These are phyloP conservation scores for Rubia peregrina DNA, from an alignment of 305 asterid genomes.

Conservation along the genomic window DNA sequence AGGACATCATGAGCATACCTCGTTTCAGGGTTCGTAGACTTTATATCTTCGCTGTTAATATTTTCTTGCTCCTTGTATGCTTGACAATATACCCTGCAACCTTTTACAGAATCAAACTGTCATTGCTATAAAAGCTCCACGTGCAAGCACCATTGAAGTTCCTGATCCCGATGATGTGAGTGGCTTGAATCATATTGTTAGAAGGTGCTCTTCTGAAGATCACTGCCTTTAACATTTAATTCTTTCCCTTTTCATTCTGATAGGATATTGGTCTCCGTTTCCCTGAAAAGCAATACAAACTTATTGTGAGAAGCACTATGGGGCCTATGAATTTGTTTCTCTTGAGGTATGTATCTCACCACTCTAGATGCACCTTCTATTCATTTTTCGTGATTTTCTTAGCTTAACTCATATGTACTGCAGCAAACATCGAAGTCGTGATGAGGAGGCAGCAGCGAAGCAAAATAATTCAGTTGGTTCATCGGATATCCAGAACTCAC, in stretches of 20 bases:
- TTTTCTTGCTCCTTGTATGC: constrained; percentile 18
- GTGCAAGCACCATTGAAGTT: constrained; percentile 63
- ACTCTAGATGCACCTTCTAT: constrained; percentile 3
- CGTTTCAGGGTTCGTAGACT: constrained; percentile 40
- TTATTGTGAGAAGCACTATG: constrained; percentile 58
- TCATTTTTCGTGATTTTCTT: background rate
- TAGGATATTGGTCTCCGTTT: constrained; percentile 48
- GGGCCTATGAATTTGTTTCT: constrained; percentile 63
- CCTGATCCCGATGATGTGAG: constrained; percentile 80
- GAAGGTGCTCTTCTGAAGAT: background rate
- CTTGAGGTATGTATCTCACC: constrained; percentile 42
- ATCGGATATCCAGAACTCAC: constrained; percentile 21
- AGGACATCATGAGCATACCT: constrained; percentile 65
- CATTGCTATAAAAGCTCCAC: constrained; percentile 71
- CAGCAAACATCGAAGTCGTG: constrained; percentile 39
- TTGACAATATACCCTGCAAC: constrained; percentile 15
- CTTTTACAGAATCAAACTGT: constrained; percentile 51
- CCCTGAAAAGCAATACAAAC: constrained; percentile 43
- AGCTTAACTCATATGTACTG: constrained; percentile 3
- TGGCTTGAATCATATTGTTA: constrained; percentile 10
- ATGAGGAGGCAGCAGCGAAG: constrained; percentile 31
- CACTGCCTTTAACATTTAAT: constrained; percentile 8
- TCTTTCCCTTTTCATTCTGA: constrained; percentile 16
- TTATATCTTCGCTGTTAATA: constrained; percentile 8
- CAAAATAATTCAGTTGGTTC: constrained; percentile 33